Evolutionary conservation across 2,329 filamentous ascomycete species (phyloP).

Genomic region (Apiospora saccharicola): DNA sequence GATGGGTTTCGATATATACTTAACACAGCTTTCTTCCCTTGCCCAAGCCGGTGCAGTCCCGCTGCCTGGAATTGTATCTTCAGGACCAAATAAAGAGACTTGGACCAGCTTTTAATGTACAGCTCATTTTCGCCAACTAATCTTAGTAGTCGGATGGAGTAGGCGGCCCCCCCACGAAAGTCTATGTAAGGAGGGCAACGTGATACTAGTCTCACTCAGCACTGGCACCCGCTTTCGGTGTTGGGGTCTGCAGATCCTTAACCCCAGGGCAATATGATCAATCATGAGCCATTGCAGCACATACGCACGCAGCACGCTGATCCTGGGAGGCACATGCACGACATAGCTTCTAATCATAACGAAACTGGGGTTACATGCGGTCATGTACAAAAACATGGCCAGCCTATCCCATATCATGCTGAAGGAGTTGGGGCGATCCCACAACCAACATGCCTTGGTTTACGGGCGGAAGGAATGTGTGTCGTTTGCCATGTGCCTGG

Average conservation of each 20-base stretch:
- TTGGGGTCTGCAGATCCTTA: conserved; percentile 2
- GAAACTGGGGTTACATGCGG: background rate
- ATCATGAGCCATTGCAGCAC: background rate
- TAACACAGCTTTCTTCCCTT: background rate
- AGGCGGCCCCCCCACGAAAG: background rate
- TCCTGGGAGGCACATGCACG: conserved; percentile 6
- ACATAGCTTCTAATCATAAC: background rate
- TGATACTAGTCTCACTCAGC: conserved; percentile 12
- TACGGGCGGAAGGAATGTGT: background rate
- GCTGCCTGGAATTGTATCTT: background rate
- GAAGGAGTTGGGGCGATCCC: background rate
- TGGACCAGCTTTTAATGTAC: background rate
- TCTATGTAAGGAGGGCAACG: background rate
- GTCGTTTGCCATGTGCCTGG: background rate
- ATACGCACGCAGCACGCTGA: background rate
- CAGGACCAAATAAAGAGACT: background rate
- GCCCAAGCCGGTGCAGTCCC: background rate
- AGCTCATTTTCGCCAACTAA: background rate
- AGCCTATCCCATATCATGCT: background rate
- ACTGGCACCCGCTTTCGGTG: background rate
- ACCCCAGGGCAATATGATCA: conserved; percentile 1
- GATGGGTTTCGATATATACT: background rate
- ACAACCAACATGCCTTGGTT: background rate
- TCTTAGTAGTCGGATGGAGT: background rate
- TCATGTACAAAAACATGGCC: background rate